Base-by-base conservation (phyloP, 495 filamentous ascomycete genomes). In the Bacidia gigantensis region DNA sequence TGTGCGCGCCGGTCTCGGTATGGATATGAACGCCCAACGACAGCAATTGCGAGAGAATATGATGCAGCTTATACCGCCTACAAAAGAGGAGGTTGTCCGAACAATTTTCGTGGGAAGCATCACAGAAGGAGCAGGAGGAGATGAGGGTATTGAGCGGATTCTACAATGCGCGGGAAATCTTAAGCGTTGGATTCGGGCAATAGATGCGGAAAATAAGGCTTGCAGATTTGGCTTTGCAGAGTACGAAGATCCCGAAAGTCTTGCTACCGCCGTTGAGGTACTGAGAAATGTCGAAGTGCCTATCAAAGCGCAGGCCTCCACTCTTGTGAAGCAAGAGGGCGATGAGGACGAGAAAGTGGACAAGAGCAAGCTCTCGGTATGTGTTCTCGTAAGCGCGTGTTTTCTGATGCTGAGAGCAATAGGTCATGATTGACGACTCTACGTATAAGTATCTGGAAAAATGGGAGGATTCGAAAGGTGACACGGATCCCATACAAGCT, bases 171-270 rank as follows among this genome's bases (percentile, higher is more conserved):
- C 85, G 2, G 93, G 88, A 21, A 82, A 73, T 66, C 67, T 97
- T 35, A 76, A 82, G 41, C 81, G 86, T 50, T 99, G 90, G 90
- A 86, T 84, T 49, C 73, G 87, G 61, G 84, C 82, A 23, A 82
- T 79, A 26, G 80, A 92, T 67, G 82, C 85, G 26, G 83, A 93
- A 57, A 79, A 83, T 46, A 94, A 93, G 71, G 79, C 81, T 44
- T 86, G 82, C 63, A 79, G 80, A 50, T 97, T 97, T 70, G 93
- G 92, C 35, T 97, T 99, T 69, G 92, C 89, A 54, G 89, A 97
- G 69, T 99, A 84, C 69, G 90, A 95, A 54, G 89, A 97, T 68
- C 79, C 83, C 26, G 85, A 95, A 64, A 89, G 87, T 58, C 74
- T 99, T 58, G 80, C 80, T 68, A 82, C 82, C 47, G 92, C 90